Base-by-base conservation (phyloP, 179 eudicot genomes). In the Dionaea muscipula region DNA sequence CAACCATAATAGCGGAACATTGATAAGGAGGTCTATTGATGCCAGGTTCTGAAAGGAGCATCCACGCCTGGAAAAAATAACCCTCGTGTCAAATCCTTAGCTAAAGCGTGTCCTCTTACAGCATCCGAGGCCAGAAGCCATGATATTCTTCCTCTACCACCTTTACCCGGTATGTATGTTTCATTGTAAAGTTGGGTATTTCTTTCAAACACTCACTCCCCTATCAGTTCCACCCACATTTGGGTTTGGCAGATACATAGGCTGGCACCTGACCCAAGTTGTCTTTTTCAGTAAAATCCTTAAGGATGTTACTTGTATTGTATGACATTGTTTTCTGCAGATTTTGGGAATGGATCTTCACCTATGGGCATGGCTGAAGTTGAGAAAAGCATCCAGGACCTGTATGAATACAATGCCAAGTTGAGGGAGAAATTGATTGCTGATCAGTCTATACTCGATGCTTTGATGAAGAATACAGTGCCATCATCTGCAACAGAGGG, bases 351-450 rank as follows among this genome's bases (percentile, higher is more conserved):
- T 52, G 64, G 63, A 57, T n/a, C n/a, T n/a, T 74, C 76, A 46
- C 57, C 66, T 35, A 47, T 68, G 31, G 73, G 63, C 48, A 19
- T 71, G 53, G 70, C 79, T 9, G 86, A 81, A 59, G 69, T 88
- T 53, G 79, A 74, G 53, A 72, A 75, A 68, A 77, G 67, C 61
- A 72, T 88, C 41, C 77, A 83, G 60, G 62, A 68, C 38, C 66
- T 88, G 22, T 85, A 82, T 23, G 81, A 85, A 39, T 88, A 85
- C 60, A 88, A 81, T 53, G 66, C 64, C 40, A 71, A 72, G 75
- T 75, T 88, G 62, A 77, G 93, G 55, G 85, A 88, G 40, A 73
- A 74, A 62, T 51, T 88, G 60, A 61, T 63, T 26, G 52, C 68
- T 62, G 65, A 88, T n/a, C 86, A 81, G 51, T 73, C 81, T 21